A percentile compares a stretch with the other conserved stretches of the same genome.
These are phyloP conservation scores for Crithidia brevicula DNA, from an alignment of 208 protist species.

Conservation along the genomic window DNA sequence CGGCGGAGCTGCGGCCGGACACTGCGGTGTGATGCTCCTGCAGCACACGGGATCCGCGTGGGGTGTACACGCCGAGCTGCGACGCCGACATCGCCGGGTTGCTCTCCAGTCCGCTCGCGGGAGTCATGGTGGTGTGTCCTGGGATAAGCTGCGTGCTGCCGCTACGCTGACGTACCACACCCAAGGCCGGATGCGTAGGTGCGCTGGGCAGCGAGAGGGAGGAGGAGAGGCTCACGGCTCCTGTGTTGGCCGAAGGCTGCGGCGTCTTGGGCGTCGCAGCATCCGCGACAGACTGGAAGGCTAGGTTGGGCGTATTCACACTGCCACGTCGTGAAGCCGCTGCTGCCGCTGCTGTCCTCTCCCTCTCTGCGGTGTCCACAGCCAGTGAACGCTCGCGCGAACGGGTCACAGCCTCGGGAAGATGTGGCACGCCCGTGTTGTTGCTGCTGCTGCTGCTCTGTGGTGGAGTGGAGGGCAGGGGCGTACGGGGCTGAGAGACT, in stretches of 20 bases:
- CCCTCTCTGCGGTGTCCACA: not conserved
- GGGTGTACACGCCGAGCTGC: conserved; percentile 15
- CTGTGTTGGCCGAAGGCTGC: conserved; percentile 10
- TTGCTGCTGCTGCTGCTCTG: too few species aligned
- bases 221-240: conserved; percentile 2
- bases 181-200: not conserved
- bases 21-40: not conserved
- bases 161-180: conserved; percentile 16
- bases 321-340: conserved; percentile 5
- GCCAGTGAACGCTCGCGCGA: conserved; percentile 3
- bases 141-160: conserved; percentile 9
- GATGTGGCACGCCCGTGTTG: not conserved
- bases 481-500: not conserved
- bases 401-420: not conserved
- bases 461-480: not conserved
- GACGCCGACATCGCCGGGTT: conserved; percentile 4
- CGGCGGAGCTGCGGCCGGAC: conserved; percentile 4
- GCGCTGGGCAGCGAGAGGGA: conserved; percentile 10
- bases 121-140: not conserved
- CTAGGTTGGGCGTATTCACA: not conserved
- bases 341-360: not conserved
- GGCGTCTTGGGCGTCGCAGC: conserved; percentile 5
- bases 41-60: conserved; percentile 8
- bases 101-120: conserved; percentile 1
- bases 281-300: not conserved